Evolutionary conservation across 2,329 filamentous ascomycete species (phyloP).

Genomic region (Diplodia intermedia): DNA sequence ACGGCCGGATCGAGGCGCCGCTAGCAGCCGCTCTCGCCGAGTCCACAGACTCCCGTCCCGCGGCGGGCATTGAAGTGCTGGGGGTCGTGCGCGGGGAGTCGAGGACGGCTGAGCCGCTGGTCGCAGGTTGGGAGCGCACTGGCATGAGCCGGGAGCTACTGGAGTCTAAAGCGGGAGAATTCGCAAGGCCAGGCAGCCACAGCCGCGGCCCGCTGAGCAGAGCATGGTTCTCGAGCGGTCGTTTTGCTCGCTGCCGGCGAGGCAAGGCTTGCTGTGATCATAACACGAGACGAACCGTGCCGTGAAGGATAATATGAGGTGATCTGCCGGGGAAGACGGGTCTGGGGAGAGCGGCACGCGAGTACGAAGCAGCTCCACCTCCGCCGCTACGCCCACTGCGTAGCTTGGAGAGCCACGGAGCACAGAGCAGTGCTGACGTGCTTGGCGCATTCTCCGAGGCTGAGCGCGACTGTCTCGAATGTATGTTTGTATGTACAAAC

Average conservation of each 20-base stretch:
- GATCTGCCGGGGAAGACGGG: constrained; percentile 14
- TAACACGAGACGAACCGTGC: constrained; percentile 21
- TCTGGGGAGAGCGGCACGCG: constrained; percentile 17
- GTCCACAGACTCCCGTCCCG: constrained; percentile 10
- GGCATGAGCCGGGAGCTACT: constrained; percentile 13
- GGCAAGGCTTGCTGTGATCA: neutral
- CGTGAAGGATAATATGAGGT: constrained; percentile 16
- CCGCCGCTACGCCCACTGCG: neutral
- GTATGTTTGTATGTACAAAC: neutral
- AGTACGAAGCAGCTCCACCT: constrained; percentile 25
- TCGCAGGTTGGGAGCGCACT: neutral
- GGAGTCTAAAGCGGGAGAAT: constrained; percentile 1
- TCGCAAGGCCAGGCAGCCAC: constrained; percentile 24
- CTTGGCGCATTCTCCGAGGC: constrained; percentile 25
- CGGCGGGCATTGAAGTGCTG: constrained; percentile 21
- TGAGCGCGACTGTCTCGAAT: constrained; percentile 11
- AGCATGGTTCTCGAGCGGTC: too few relatives aligned
- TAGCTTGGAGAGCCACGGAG: neutral
- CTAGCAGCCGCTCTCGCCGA: constrained; percentile 21
- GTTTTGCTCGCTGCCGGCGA: neutral
- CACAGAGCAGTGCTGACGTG: constrained; percentile 19
- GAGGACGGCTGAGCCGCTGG: neutral
- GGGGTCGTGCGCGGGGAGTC: neutral
- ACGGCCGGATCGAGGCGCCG: constrained; percentile 6
- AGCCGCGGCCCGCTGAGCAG: neutral